Evolutionary conservation across 2,329 filamentous ascomycete genomes (phyloP).

Genomic region (Tolypocladium capitatum): DNA sequence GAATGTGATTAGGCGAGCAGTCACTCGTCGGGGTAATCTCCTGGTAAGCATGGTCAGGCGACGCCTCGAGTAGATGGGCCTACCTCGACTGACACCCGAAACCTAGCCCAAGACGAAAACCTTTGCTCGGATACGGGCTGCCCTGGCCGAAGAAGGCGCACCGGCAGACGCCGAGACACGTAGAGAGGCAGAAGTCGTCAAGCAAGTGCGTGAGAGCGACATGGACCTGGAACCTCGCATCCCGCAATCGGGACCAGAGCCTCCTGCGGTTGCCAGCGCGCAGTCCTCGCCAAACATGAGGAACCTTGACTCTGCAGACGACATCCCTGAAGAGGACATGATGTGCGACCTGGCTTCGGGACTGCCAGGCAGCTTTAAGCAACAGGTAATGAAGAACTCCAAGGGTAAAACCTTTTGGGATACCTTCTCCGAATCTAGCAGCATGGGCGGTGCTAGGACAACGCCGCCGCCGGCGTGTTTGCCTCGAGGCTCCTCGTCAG

Average conservation of each 20-base stretch:
- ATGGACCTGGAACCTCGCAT: conserved; percentile 42
- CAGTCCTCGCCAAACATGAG: conserved; percentile 58
- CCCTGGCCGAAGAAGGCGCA: conserved; percentile 73
- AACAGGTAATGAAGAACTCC: conserved; percentile 58
- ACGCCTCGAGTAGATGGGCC: not conserved
- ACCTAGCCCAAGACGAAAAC: conserved; percentile 84
- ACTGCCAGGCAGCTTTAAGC: conserved; percentile 57
- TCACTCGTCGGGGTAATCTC: conserved; percentile 79
- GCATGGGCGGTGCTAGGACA: conserved; percentile 32
- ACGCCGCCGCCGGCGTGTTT: conserved; percentile 56
- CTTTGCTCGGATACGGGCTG: conserved; percentile 84
- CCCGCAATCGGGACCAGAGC: conserved; percentile 23
- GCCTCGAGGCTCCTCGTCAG: conserved; percentile 44
- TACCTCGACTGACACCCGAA: not conserved
- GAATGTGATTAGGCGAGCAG: conserved; percentile 67
- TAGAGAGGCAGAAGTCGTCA: conserved; percentile 88
- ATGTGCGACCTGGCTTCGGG: conserved; percentile 40
- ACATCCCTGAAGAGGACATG: conserved; percentile 56
- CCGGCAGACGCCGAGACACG: conserved; percentile 81
- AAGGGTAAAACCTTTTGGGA: conserved; percentile 63
- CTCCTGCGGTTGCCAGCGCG: conserved; percentile 40
- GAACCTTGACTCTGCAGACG: conserved; percentile 52
- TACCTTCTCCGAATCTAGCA: conserved; percentile 56
- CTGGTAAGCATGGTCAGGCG: conserved; percentile 38
- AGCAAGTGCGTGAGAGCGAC: conserved; percentile 86